phyloP scores from a whole-genome alignment of 1,284 basidiomycete species.

The Ceratobasidium sp. region DNA sequence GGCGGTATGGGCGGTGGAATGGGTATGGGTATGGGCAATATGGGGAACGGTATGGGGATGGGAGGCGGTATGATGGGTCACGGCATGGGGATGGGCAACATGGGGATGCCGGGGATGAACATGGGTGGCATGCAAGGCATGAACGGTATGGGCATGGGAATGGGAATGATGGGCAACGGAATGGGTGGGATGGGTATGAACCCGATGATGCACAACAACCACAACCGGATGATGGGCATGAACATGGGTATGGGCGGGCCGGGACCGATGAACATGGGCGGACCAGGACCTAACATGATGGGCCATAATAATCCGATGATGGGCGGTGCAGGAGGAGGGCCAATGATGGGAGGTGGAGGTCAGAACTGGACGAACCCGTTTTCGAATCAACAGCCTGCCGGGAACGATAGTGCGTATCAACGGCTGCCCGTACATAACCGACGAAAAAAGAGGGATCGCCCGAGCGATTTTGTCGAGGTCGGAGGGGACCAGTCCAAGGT shows the following conservation, averaged over 20 bases:
- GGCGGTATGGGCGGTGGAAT: conserved; percentile 38
- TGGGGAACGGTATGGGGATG: conserved; percentile 46
- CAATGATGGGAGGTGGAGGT: conserved; percentile 17
- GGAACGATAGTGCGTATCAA: conserved; percentile 86
- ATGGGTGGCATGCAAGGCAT: conserved; percentile 9
- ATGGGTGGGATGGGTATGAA: conserved; percentile 58
- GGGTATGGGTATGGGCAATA: conserved; percentile 44
- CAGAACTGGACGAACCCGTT: conserved; percentile 60
- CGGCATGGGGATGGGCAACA: conserved; percentile 34
- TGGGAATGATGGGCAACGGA: conserved; percentile 48
- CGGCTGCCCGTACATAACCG: conserved; percentile 83
- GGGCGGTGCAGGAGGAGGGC: not conserved
- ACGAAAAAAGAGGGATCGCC: conserved; percentile 82
- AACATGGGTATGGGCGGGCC: conserved; percentile 38
- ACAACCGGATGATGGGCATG: conserved; percentile 34
- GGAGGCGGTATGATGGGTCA: conserved; percentile 22
- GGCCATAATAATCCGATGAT: conserved; percentile 34
- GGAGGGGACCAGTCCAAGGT: conserved; percentile 73
- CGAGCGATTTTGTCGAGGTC: conserved; percentile 85
- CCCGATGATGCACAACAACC: conserved; percentile 28
- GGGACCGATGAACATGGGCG: conserved; percentile 1
- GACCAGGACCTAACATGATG: conserved; percentile 26
- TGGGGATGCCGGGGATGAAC: conserved; percentile 14
- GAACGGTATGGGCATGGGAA: conserved; percentile 5
- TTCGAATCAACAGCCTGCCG: conserved; percentile 72